phyloP scores from a whole-genome alignment of 306 rosid species.

The Astragalus glycyphyllos region DNA sequence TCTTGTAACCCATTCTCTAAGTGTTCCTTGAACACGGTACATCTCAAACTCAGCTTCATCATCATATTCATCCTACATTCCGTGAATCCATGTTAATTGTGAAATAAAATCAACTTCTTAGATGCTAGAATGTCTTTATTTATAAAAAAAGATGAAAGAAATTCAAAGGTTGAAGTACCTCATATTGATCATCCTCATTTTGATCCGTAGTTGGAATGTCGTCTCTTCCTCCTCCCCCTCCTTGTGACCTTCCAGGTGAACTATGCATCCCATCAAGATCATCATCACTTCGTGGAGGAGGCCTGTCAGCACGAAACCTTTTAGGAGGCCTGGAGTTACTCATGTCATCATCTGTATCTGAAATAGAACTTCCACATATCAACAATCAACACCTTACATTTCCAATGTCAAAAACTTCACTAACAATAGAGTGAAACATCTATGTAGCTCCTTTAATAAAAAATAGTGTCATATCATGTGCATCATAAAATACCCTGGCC shows the following conservation, averaged over 20 bases:
- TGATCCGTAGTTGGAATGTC: conserved; percentile 91
- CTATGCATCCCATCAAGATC: conserved; percentile 80
- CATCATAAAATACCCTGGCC: not conserved
- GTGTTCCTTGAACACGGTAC: conserved; percentile 96
- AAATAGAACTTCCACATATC: conserved; percentile 35
- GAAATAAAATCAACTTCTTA: not conserved
- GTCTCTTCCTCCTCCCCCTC: conserved; percentile 70
- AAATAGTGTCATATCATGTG: not conserved
- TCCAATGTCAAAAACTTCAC: not conserved
- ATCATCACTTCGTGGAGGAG: conserved; percentile 63
- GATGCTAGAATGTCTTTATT: not conserved
- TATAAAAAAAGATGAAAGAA: not conserved
- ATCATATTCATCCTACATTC: conserved; percentile 78
- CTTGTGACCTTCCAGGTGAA: conserved; percentile 89
- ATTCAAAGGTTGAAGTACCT: conserved; percentile 48
- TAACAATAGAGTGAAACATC: not conserved
- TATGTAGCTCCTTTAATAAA: not conserved
- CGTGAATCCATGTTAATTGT: conserved; percentile 23
- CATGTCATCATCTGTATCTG: conserved; percentile 92
- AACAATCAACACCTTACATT: conserved; percentile 22
- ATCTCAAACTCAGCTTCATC: conserved; percentile 77
- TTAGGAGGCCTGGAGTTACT: conserved; percentile 71
- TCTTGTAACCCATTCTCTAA: conserved; percentile 96
- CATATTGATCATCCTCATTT: conserved; percentile 79
- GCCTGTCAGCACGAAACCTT: conserved; percentile 84